Base-by-base conservation (phyloP, 345 rosid species). In the Corchorus olitorius region DNA sequence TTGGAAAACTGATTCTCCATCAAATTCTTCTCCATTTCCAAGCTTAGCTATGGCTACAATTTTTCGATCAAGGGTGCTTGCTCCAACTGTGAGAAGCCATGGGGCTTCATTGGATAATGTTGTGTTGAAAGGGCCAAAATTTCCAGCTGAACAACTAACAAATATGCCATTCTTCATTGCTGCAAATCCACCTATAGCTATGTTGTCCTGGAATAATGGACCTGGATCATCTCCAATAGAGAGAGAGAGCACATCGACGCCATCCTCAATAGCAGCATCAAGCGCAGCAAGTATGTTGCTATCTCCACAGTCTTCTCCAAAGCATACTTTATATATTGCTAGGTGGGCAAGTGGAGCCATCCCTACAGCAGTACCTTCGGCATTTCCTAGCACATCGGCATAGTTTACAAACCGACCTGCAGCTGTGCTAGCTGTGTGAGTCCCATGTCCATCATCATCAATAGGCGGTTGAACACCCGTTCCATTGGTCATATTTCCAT, bases 261-360 rank as follows among this genome's bases (percentile, higher is more conserved):
- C 91, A 67, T 89, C 93, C 15, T 73, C 83, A 20, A 87, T 48
- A 2, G 91, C 90, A n/a, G 87, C 81, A 70, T 89, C 88, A 20
- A 91, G 50, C 0, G 83, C 92, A 0, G 90, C 90, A 10, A 90
- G 81, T 61, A 87, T 77, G 49, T 87, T 83, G 27, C 86, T 84
- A 12, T 87, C 88, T 7, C 73, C 52, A 68, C 88, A 90, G 61
- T 85, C 89, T 6, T 81, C 78, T 16, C 78, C 75, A 77, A 87
- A 88, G 64, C 92, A 90, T 20, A 83, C 88, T 86, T 86, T 87
- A 75, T 88, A 90, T 49, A 88, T 81, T 65, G 89, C 91, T 15
- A 90, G 67, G 80, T 89, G 87, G 43, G 94, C 91, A 46, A 69
- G 74, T n/a, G 88, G 80, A 13, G 94, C 91, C 80, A 90, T 83